Base-by-base conservation (phyloP, 2,329 filamentous ascomycete species). In the Magnaporthiopsis poae region DNA sequence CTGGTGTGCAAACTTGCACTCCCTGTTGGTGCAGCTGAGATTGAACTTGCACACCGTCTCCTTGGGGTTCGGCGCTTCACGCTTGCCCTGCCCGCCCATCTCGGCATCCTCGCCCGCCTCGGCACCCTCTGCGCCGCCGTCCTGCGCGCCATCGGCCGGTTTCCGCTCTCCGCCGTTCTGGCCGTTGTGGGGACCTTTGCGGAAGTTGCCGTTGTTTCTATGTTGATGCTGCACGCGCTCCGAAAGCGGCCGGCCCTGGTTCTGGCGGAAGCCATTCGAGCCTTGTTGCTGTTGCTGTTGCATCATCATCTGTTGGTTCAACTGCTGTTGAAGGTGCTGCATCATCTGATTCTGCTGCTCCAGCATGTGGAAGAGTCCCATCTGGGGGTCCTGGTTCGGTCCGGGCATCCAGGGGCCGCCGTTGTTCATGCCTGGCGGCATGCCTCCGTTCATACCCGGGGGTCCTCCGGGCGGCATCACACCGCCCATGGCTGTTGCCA, bases 1-100 rank as follows among this genome's bases (percentile, higher is more conserved):
- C 79, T 97, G 94, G 74, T 99, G 95, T 25, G 92, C 95, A 76
- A 92, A 99, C 70, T 89, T 90, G 80, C 95, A 99, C 69, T 96
- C 91, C 71, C 86, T 87, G 77, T 96, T 96, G 59, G 90, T 91
- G 80, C 95, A 99, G 69, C 86, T 83, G 66, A 95, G 81, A 79
- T 98, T 97, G 81, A 88, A 99, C 73, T 90, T 91, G 85, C 95
- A 99, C 69, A 94, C 81, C 18, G 82, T 90, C 63, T 90, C 86
- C 7, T 87, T 83, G n/a, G 81, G 80, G 72, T 82, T 86, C 56
- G 74, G 83, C 71, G 76, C 80, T 79, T 81, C 86, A 74, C 77
- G 84, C 77, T 78, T 81, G 70, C 75, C 75, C 65, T 79, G 80
- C 8, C 46, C 46, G 3, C 79, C 77, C 81, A 86, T 87, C 62